Percentiles rank a stretch among this genome's conserved stretches.
These are phyloP conservation scores for Thraustotheca clavata DNA, from an alignment of 352 stramenopile species.

Conservation along the genomic window DNA sequence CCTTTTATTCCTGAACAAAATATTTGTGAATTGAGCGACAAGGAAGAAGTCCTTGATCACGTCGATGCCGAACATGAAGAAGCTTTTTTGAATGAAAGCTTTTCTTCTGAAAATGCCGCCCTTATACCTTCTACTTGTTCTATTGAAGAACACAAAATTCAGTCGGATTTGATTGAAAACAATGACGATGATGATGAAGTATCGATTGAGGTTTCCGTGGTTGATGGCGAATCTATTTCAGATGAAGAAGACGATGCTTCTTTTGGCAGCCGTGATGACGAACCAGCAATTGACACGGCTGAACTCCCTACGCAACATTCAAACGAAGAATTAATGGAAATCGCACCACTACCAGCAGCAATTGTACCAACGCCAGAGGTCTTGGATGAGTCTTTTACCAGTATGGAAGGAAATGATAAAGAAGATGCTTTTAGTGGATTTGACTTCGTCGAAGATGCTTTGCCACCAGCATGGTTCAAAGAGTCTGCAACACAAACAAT, in stretches of 20 bases:
- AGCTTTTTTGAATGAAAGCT: neutral
- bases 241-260: slow-evolving; percentile 2
- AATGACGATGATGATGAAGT: slow-evolving; percentile 1
- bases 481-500: slow-evolving; percentile 3
- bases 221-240: slow-evolving; percentile 17
- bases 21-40: neutral
- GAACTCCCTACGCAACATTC: neutral
- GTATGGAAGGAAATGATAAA: neutral
- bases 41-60: neutral
- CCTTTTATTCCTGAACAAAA: neutral
- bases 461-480: neutral
- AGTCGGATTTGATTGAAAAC: neutral
- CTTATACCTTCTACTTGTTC: neutral
- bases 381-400: slow-evolving; percentile 17
- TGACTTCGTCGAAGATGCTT: slow-evolving; percentile 8
- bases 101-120: neutral
- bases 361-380: neutral
- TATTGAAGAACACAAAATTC: neutral
- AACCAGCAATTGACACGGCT: too few species aligned
- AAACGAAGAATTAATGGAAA: neutral
- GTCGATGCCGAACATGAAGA: neutral
- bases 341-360: neutral
- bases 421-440: neutral
- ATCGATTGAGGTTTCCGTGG: slow-evolving; percentile 13
- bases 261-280: slow-evolving; percentile 3